Evolutionary conservation across 2,329 filamentous ascomycete species (phyloP).

Genomic region (Cytospora chrysosperma): DNA sequence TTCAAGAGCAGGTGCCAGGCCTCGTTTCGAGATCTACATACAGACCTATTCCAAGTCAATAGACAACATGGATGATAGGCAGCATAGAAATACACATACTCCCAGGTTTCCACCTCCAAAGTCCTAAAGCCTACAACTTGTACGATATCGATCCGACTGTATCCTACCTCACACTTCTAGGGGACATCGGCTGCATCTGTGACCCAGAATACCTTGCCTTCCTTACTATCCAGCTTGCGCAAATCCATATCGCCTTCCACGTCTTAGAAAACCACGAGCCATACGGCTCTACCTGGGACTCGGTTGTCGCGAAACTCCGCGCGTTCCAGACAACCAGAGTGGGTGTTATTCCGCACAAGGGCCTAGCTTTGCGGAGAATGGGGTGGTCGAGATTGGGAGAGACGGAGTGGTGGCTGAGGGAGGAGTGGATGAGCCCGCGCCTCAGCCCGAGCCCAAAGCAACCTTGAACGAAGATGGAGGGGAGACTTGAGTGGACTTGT

Average conservation of each 20-base stretch:
- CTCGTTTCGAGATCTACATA: no score
- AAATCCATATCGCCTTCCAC: constrained; percentile 51
- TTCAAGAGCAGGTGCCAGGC: no score
- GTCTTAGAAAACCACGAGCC: constrained; percentile 59
- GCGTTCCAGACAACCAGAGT: constrained; percentile 34
- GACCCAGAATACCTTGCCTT: constrained; percentile 38
- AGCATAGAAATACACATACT: constrained; percentile 44
- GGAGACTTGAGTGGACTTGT: no score
- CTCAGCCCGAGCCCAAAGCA: no score
- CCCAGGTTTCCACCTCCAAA: constrained; percentile 59
- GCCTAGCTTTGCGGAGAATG: background rate
- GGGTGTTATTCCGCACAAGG: constrained; percentile 26
- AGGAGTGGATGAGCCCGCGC: background rate
- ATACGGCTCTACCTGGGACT: constrained; percentile 42
- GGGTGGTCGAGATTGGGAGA: background rate
- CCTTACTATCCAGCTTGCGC: constrained; percentile 44
- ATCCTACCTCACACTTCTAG: constrained; percentile 53
- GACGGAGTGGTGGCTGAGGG: background rate
- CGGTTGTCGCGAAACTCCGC: constrained; percentile 31
- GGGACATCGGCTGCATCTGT: constrained; percentile 50
- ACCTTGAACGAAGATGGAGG: no score
- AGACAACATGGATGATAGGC: background rate
- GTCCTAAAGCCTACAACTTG: constrained; percentile 46
- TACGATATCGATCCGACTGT: constrained; percentile 49
- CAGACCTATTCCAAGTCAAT: background rate